Evolutionary conservation across 192 early-diverging fungal species (phyloP).

Genomic region (Paraglomus occultum): DNA sequence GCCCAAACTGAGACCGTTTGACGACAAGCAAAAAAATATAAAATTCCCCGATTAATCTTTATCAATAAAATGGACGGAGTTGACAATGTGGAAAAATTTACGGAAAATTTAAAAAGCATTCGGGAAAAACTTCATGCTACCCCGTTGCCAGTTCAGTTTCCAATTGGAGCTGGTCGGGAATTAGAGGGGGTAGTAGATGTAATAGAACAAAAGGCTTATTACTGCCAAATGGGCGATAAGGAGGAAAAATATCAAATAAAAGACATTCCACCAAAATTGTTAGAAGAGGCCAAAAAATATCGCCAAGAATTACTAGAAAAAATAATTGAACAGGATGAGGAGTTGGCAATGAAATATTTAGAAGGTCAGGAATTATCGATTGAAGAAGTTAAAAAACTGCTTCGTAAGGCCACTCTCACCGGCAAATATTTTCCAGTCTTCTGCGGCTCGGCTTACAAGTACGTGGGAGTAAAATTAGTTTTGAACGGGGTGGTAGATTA

Average conservation of each 20-base stretch:
- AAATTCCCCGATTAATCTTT: conserved; percentile 21
- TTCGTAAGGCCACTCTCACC: neutral
- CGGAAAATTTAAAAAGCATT: conserved; percentile 5
- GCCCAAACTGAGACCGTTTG: conserved; percentile 22
- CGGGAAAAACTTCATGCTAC: neutral
- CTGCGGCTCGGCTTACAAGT: conserved; percentile 9
- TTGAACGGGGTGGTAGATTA: conserved; percentile 5
- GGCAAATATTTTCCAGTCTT: conserved; percentile 5
- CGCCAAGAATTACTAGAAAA: conserved; percentile 11
- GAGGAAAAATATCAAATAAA: conserved; percentile 17
- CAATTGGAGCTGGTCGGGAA: conserved; percentile 13
- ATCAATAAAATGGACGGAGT: conserved; percentile 16
- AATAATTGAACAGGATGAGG: conserved; percentile 16
- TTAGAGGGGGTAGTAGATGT: conserved; percentile 5
- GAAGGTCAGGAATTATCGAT: conserved; percentile 4
- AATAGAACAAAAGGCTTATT: conserved; percentile 20
- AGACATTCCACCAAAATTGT: conserved; percentile 3
- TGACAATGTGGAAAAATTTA: conserved; percentile 14
- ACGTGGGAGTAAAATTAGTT: neutral
- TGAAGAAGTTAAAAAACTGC: neutral
- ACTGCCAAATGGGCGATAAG: conserved; percentile 2
- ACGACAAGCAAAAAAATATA: conserved; percentile 17
- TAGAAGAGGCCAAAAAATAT: neutral
- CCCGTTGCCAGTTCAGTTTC: conserved; percentile 9
- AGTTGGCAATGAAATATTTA: conserved; percentile 2